Evolutionary conservation across 805 yeast species (phyloP), one percentile per base, ranked within the genome.

Genomic region (Zygosaccharomyces bisporus): DNA sequence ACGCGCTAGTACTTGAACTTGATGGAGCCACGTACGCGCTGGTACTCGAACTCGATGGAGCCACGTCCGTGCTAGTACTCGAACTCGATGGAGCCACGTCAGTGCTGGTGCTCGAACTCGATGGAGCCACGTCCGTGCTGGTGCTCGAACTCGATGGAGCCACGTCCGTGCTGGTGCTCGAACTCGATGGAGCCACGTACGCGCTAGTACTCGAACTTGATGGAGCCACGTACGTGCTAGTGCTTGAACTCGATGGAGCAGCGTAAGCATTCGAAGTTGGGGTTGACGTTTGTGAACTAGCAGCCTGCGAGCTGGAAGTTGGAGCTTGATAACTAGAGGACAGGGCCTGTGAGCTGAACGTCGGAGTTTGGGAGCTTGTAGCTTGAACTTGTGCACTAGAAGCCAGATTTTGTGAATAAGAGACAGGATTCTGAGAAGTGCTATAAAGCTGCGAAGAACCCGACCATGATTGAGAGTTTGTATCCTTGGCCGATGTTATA

Each of bases 401-500:
- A 6, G 25, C 9, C 9, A 9, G 9, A 9, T 9, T 21, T 6
- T 6, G 25, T 21, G 25, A 21, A 21, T n/a, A n/a, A 21, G 25
- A 6, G 6, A 9, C 9, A 6, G 25, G 9, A 9, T 9, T 21
- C 8, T 6, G 25, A 6, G 25, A 21, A 21, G 8, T 21, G 9
- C 25, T 21, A 21, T 21, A 9, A 21, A 13, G 14, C 16, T 27
- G 31, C 10, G 16, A n/a, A 32, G 38, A 36, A n/a, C 23, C 40
- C 14, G 35, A 30, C 45, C 31, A 30, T 14, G 33, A 36, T 13
- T 23, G 23, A 9, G 40, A 17, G 10, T 13, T 30, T 38, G 45
- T 24, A 31, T 6, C 16, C 4, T 7, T 6, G 31, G 13, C 16
- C 16, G 31, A 13, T n/a, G 14, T 4, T 27, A 13, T n/a, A 27